Evolutionary conservation across 768 basidiomycete species (phyloP).

Genomic region (Thelephora aurantiotincta): DNA sequence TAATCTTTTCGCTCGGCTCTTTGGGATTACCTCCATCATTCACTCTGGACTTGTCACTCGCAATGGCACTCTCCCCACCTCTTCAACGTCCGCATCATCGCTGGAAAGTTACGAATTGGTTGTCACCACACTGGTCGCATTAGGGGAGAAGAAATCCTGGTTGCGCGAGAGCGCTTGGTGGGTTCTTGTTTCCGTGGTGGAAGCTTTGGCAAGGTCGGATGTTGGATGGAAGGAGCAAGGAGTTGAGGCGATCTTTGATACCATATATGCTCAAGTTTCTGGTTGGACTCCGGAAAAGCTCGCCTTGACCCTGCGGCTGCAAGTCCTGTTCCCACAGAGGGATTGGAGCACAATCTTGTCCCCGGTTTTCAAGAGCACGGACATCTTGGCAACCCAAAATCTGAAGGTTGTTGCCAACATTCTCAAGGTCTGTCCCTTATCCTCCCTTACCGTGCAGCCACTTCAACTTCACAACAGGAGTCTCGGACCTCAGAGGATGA

Average conservation of each 20-base stretch:
- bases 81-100: conserved; percentile 40
- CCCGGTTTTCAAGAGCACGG: conserved; percentile 65
- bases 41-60: conserved; percentile 75
- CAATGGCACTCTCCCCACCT: conserved; percentile 34
- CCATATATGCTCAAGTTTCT: conserved; percentile 36
- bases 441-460: conserved; percentile 1
- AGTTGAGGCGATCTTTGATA: conserved; percentile 31
- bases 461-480: conserved; percentile 25
- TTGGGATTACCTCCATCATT: conserved; percentile 76
- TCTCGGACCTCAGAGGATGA: conserved; percentile 18
- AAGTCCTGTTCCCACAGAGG: conserved; percentile 39
- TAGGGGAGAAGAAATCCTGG: conserved; percentile 84
- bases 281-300: conserved; percentile 85
- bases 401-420: conserved; percentile 60
- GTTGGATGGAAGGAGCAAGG: conserved; percentile 65
- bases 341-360: conserved; percentile 54
- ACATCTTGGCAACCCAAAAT: conserved; percentile 60
- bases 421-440: conserved; percentile 45
- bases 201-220: conserved; percentile 39
- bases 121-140: conserved; percentile 41
- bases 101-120: conserved; percentile 43
- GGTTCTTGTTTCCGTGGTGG: conserved; percentile 50
- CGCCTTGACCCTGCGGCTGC: conserved; percentile 62
- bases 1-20: conserved; percentile 80
- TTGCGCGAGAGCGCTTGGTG: conserved; percentile 87